Evolutionary conservation across 2,329 filamentous ascomycete species (phyloP).

Genomic region (Claviceps purpurea): DNA sequence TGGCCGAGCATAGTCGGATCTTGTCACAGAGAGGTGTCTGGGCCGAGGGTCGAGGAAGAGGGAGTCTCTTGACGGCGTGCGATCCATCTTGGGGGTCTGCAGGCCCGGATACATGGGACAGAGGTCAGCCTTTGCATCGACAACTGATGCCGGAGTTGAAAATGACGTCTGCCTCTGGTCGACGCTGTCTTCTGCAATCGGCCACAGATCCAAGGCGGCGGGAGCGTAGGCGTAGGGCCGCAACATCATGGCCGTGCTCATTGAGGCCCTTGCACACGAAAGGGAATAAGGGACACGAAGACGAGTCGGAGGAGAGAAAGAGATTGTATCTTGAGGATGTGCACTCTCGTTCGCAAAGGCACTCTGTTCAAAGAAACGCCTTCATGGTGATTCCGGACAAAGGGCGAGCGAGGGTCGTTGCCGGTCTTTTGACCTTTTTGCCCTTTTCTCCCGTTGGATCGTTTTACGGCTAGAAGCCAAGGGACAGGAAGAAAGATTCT

Average conservation of each 20-base stretch:
- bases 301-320: not conserved
- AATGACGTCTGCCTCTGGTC: constrained; percentile 7
- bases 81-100: constrained; percentile 14
- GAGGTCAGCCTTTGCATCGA: constrained; percentile 10
- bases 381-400: not conserved
- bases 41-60: constrained; percentile 18
- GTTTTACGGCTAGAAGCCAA: not conserved
- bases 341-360: not conserved
- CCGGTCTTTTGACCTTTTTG: not conserved
- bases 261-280: not conserved
- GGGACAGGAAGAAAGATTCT: not conserved
- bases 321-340: not conserved
- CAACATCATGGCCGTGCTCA: constrained; percentile 8
- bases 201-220: constrained; percentile 7
- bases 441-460: not conserved
- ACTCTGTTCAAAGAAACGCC: not conserved
- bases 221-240: constrained; percentile 5
- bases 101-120: constrained; percentile 20
- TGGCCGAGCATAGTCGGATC: not conserved
- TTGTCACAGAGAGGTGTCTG: constrained; percentile 19
- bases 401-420: not conserved
- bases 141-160: constrained; percentile 5
- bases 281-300: not conserved
- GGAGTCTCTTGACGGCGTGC: constrained; percentile 11
- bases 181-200: constrained; percentile 3